phyloP scores from a whole-genome alignment of 768 basidiomycete genomes.

The Tylopilus intermedius region DNA sequence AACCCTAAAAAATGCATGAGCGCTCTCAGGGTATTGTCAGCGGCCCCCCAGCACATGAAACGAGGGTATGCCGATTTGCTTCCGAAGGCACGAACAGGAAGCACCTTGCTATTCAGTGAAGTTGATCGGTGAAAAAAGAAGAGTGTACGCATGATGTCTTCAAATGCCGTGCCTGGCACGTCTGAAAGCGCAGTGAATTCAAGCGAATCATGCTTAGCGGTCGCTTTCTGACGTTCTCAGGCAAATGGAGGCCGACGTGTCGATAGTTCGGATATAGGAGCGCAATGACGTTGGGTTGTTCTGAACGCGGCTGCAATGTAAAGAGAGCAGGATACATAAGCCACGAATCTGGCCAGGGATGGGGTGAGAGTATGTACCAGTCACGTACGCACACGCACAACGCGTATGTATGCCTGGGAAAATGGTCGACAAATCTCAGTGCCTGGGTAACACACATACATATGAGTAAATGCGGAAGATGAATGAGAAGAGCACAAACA shows the following conservation, averaged over 20 bases:
- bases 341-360: not conserved
- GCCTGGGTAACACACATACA: conserved; percentile 9
- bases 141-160: not conserved
- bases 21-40: not conserved
- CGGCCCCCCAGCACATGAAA: not conserved
- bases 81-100: not conserved
- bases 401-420: conserved; percentile 3
- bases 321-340: not conserved
- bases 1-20: not conserved
- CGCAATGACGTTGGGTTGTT: not conserved
- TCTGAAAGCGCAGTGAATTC: not conserved
- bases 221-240: not conserved
- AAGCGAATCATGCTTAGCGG: conserved; percentile 1
- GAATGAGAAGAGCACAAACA: not conserved
- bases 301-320: not conserved
- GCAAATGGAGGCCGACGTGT: not conserved
- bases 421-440: conserved; percentile 7
- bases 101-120: not conserved
- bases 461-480: conserved; percentile 10
- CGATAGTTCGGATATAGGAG: not conserved
- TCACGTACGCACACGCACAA: not conserved
- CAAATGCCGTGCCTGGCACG: not conserved
- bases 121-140: not conserved
- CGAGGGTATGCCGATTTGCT: not conserved
- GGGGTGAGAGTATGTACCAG: not conserved